These are phyloP conservation scores for Vaccinium darrowii DNA, from an alignment of 148 eudicot genomes.

Conservation along the genomic window DNA sequence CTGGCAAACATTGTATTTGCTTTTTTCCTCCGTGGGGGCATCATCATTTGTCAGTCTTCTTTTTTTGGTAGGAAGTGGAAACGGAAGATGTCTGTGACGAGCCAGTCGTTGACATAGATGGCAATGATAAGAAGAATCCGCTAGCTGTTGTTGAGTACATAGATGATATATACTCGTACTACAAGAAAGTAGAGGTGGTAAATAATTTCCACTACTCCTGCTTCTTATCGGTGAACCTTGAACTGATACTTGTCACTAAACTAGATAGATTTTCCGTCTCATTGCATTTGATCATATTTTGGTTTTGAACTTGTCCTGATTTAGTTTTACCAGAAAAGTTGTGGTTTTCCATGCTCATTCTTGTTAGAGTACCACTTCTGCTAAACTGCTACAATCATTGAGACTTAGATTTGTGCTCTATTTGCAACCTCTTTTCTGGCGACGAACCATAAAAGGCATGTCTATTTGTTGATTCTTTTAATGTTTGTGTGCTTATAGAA, in stretches of 20 bases:
- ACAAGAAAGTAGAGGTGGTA: constrained; percentile 67
- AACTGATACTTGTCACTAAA: not conserved
- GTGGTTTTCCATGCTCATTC: not conserved
- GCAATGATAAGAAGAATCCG: constrained; percentile 53
- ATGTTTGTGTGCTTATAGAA: not conserved
- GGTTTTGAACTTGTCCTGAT: not conserved
- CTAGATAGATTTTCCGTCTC: not conserved
- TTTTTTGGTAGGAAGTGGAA: constrained; percentile 43
- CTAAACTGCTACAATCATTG: not conserved
- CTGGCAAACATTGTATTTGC: not conserved
- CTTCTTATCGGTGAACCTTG: not conserved
- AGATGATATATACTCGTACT: constrained; percentile 65
- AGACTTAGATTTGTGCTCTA: not conserved
- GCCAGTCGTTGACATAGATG: constrained; percentile 54
- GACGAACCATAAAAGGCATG: not conserved
- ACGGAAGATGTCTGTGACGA: constrained; percentile 65
- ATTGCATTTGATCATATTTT: not conserved
- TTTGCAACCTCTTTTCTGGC: not conserved
- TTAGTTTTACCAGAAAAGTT: not conserved
- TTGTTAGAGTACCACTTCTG: not conserved
- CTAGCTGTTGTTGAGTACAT: constrained; percentile 72
- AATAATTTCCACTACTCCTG: not conserved
- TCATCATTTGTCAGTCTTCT: not conserved
- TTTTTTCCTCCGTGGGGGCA: not conserved
- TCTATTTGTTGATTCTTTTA: not conserved